Evolutionary conservation across 306 rosid species (phyloP).

Genomic region (Leucaena leucocephala): DNA sequence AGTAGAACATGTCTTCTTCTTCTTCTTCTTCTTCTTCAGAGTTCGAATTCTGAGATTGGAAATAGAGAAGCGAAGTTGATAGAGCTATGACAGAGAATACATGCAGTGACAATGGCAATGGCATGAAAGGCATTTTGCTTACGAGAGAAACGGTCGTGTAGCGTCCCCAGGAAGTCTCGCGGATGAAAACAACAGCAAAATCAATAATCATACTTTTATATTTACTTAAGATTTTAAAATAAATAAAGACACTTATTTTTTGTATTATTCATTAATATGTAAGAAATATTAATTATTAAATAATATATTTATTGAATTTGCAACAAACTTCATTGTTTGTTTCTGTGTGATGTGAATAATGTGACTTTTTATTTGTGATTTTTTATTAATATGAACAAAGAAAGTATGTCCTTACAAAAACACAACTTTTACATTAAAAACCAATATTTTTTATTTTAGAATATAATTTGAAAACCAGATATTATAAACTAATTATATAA

Average conservation of each 20-base stretch:
- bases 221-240: too few relatives aligned
- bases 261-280: neutral
- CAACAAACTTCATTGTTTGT: neutral
- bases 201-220: too few relatives aligned
- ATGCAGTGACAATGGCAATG: neutral
- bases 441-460: neutral
- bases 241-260: too few relatives aligned
- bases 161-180: slow-evolving; percentile 21
- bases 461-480: neutral
- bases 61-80: neutral
- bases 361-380: neutral
- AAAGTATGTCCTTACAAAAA: too few relatives aligned
- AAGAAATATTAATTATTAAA: neutral
- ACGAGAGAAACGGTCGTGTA: slow-evolving; percentile 41
- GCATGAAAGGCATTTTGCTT: neutral
- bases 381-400: neutral
- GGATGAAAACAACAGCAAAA: neutral
- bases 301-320: neutral
- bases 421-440: neutral
- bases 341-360: neutral
- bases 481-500: too few relatives aligned
- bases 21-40: neutral
- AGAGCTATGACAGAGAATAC: neutral
- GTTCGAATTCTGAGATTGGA: neutral
- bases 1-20: slow-evolving; percentile 39